Conservation (phyloP, 257 asterid genomes). For the Gentiana dahurica region DNA sequence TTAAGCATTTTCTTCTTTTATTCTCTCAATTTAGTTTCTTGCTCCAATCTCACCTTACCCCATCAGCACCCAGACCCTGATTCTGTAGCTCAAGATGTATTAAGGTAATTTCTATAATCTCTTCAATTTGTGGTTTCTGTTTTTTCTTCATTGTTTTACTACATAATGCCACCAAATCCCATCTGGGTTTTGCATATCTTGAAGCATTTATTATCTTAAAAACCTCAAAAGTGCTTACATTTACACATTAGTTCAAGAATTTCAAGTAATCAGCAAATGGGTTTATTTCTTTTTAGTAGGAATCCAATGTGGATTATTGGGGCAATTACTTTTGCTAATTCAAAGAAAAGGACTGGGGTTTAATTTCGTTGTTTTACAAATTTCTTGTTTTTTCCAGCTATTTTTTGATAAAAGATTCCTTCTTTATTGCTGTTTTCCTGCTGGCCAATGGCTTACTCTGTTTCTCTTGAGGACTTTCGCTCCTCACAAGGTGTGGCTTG, state of each 20-base stretch:
- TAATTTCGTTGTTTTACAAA: not conserved
- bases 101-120: constrained; percentile 33
- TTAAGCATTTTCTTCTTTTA: constrained; percentile 32
- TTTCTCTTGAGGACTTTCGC: no score
- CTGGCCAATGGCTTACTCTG: no score
- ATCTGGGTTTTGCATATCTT: not conserved
- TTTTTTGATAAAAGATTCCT: not conserved
- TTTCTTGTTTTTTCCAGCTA: not conserved
- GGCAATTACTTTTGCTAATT: no score
- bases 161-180: not conserved
- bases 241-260: no score
- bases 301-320: not conserved
- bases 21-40: constrained; percentile 20
- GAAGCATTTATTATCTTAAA: constrained; percentile 13
- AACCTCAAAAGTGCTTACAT: no score
- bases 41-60: constrained; percentile 56
- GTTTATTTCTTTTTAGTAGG: no score
- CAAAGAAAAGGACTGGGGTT: no score
- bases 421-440: no score
- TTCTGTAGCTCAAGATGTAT: constrained; percentile 55
- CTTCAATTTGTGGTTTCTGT: constrained; percentile 9
- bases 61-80: constrained; percentile 91
- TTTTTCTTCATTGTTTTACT: constrained; percentile 2
- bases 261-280: no score
- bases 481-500: not conserved